These are phyloP conservation scores for Ascochyta fabae DNA, from an alignment of 2,329 filamentous ascomycete species.

Conservation along the genomic window DNA sequence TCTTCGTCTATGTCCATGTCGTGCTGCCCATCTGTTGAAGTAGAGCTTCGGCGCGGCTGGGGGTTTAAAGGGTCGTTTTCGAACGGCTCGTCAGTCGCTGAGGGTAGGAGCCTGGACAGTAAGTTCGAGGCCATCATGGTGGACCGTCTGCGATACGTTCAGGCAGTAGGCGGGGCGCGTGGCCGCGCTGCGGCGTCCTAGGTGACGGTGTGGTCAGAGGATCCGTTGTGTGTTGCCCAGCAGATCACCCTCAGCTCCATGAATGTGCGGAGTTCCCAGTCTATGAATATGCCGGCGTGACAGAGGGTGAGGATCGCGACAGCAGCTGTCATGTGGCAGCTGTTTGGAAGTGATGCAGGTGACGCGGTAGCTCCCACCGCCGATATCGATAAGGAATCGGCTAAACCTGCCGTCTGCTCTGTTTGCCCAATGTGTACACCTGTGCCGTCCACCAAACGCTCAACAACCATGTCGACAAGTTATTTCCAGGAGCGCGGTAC, in stretches of 20 bases:
- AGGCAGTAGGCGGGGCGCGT: conserved; percentile 39
- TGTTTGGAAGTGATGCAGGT: conserved; percentile 29
- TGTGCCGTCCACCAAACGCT: conserved; percentile 7
- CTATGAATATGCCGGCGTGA: conserved; percentile 29
- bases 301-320: conserved; percentile 18
- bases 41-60: conserved; percentile 30
- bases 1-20: conserved; percentile 59
- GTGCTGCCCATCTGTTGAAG: conserved; percentile 50
- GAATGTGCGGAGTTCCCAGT: conserved; percentile 24
- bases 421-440: conserved; percentile 23
- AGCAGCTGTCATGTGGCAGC: conserved; percentile 31
- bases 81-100: conserved; percentile 55
- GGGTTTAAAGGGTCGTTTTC: conserved; percentile 48
- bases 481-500: conserved; percentile 42
- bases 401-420: conserved; percentile 24
- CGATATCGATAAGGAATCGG: conserved; percentile 38
- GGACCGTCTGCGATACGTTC: conserved; percentile 19
- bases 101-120: conserved; percentile 59
- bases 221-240: conserved; percentile 27
- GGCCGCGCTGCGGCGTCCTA: conserved; percentile 25
- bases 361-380: conserved; percentile 23
- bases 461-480: conserved; percentile 37
- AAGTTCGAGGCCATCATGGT: conserved; percentile 61
- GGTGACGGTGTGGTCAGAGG: conserved; percentile 22
- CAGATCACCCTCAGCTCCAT: conserved; percentile 29